These are phyloP conservation scores for Corylus heterophylla DNA, from an alignment of 306 rosid species.

Conservation along the genomic window DNA sequence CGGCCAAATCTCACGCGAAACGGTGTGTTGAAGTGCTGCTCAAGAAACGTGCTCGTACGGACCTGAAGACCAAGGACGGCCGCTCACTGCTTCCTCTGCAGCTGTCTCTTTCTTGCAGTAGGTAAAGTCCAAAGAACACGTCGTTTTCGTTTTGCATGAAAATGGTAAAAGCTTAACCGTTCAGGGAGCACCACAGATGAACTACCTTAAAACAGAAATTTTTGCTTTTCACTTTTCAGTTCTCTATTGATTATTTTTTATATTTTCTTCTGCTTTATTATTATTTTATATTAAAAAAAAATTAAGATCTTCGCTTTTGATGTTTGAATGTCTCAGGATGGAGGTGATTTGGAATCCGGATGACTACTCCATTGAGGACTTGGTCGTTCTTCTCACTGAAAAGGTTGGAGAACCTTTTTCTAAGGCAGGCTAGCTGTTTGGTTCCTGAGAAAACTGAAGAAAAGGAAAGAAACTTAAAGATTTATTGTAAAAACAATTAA, in stretches of 20 bases:
- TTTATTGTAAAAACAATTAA: background rate
- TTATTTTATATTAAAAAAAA: background rate
- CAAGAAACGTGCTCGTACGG: conserved; percentile 43
- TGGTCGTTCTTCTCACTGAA: conserved; percentile 31
- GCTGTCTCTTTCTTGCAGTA: conserved; percentile 37
- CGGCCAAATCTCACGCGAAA: conserved; percentile 40
- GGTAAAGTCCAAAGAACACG: conserved; percentile 32
- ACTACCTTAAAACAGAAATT: conserved; percentile 8
- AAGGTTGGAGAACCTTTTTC: conserved; percentile 28
- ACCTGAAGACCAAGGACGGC: conserved; percentile 40
- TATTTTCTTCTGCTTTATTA: background rate
- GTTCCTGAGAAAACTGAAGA: conserved; percentile 13
- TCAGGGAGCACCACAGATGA: conserved; percentile 11
- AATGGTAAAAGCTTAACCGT: conserved; percentile 25
- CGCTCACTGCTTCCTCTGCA: conserved; percentile 40
- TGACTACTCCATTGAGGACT: conserved; percentile 35
- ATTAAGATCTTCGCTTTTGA: background rate
- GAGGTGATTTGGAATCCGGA: conserved; percentile 42
- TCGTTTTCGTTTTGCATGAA: conserved; percentile 28
- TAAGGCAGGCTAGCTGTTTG: conserved; percentile 10
- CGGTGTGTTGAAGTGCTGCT: conserved; percentile 44
- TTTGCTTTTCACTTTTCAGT: conserved; percentile 19
- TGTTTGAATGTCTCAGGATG: conserved; percentile 32
- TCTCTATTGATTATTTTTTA: background rate
- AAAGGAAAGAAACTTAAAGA: background rate